Percentiles rank a stretch among this genome's conserved stretches.
These are phyloP conservation scores for Mycena haematopus DNA, from an alignment of 768 basidiomycete species.

Conservation along the genomic window DNA sequence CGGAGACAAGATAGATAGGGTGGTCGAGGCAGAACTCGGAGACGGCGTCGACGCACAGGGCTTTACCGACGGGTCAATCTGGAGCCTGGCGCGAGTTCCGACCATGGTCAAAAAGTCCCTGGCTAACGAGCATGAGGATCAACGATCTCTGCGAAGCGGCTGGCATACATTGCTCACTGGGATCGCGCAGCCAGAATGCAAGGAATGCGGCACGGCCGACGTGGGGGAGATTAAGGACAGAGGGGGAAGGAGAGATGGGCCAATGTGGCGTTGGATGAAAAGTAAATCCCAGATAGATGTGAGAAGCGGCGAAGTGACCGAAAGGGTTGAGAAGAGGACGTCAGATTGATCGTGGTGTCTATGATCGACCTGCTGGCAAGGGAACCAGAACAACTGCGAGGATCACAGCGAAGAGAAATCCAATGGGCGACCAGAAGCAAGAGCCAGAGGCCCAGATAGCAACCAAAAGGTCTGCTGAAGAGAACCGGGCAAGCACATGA, in stretches of 20 bases:
- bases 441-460: neutral
- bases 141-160: neutral
- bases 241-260: slow-evolving; percentile 18
- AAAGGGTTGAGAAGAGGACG: slow-evolving; percentile 18
- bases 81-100: slow-evolving; percentile 27
- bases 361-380: slow-evolving; percentile 24
- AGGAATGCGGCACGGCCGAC: slow-evolving; percentile 26
- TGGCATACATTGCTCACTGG: neutral
- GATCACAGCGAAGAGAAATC: neutral
- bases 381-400: neutral
- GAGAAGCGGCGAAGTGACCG: slow-evolving; percentile 15
- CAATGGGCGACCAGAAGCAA: too few species aligned
- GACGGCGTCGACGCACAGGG: slow-evolving; percentile 32
- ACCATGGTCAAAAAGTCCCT: slow-evolving; percentile 4
- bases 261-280: slow-evolving; percentile 1
- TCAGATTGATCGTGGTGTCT: slow-evolving; percentile 26
- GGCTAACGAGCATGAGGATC: neutral
- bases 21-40: slow-evolving; percentile 36
- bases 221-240: slow-evolving; percentile 1
- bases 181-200: neutral
- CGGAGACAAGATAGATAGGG: slow-evolving; percentile 37
- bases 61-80: slow-evolving; percentile 29
- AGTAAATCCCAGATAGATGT: slow-evolving; percentile 17
- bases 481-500: too few species aligned
- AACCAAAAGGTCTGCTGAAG: too few species aligned